Evolutionary conservation across 129 eudicot species (phyloP), one percentile per base, ranked within the genome.

Genomic region (Gnaphalium uliginosum): DNA sequence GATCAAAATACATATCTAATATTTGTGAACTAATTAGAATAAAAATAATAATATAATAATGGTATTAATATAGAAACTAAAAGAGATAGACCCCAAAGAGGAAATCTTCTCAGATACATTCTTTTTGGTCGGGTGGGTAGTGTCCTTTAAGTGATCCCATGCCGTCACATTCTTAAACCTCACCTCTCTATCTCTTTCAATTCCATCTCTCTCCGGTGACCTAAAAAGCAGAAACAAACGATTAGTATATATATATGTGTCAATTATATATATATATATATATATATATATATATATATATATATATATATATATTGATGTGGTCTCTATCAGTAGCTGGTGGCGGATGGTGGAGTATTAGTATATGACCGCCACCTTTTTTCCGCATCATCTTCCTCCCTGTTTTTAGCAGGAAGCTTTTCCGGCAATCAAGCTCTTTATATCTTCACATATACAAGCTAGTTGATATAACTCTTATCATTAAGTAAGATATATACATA

Each of bases 291-390:
- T 68, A 41, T 24, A 37, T 57, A 46, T 64, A 46, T 53, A 2
- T 69, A 24, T 50, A n/a, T 78, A 15, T 14, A 19, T 24, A 33
- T 13, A 79, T 33, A 78, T 22, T 60, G 48, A 13, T 51, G 60
- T 24, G 46, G 83, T 79, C 89, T 78, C 85, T 72, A 79, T 89
- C 92, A 79, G 84, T 81, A 58, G 89, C 92, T 85, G 96, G 92
- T 87, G 79, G 82, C 61, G 69, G 83, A 73, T 35, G 83, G 74
- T 71, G 23, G 80, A 81, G 78, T 70, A 78, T 46, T 46, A 46
- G 18, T 46, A 46, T 29, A 79, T 82, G 61, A 64, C 74, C 79
- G 43, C 86, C 87, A 79, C 83, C 83, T 79, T 79, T 72, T 71
- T 64, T 78, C 82, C 66, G 76, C 87, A 73, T 54, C 78, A 82